Percentiles rank a stretch among this genome's conserved stretches.
phyloP scores from a whole-genome alignment of 106 monocot species.

The Acanthochlamys bracteata region DNA sequence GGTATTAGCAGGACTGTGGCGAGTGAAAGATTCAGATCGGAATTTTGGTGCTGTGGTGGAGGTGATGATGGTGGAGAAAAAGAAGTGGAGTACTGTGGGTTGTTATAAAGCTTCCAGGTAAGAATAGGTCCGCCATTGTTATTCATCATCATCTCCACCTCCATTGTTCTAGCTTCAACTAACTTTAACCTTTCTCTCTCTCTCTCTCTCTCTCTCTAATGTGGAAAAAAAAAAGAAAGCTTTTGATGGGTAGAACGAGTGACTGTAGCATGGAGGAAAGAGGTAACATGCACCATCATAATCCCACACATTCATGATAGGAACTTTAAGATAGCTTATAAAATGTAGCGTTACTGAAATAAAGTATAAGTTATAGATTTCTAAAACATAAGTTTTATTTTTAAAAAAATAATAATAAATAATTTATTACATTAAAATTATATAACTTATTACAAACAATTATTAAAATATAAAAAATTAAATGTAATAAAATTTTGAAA shows the following conservation, averaged over 20 bases:
- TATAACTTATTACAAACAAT: too few species aligned
- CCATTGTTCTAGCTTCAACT: constrained; percentile 1
- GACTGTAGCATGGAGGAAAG: not conserved
- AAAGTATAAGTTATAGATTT: too few species aligned
- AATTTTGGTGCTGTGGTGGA: constrained; percentile 3
- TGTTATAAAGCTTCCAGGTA: constrained; percentile 48
- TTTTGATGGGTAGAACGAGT: not conserved
- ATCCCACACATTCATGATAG: not conserved
- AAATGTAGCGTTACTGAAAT: too few species aligned
- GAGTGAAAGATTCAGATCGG: not conserved
- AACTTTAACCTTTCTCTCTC: not conserved
- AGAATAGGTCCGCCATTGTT: not conserved
- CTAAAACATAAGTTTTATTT: too few species aligned
- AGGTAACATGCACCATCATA: not conserved
- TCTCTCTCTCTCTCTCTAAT: not conserved
- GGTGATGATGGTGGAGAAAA: not conserved
- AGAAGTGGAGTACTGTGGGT: constrained; percentile 29
- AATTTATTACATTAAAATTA: too few species aligned
- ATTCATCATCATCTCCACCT: constrained; percentile 1
- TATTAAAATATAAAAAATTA: too few species aligned
- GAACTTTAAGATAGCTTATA: too few species aligned
- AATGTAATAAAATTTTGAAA: too few species aligned
- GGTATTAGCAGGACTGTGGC: not conserved
- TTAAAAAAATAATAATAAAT: too few species aligned
- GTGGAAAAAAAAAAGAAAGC: not conserved